These are phyloP conservation scores for Purpureocillium takamizusanense DNA, from an alignment of 2,329 filamentous ascomycete genomes.

Conservation along the genomic window DNA sequence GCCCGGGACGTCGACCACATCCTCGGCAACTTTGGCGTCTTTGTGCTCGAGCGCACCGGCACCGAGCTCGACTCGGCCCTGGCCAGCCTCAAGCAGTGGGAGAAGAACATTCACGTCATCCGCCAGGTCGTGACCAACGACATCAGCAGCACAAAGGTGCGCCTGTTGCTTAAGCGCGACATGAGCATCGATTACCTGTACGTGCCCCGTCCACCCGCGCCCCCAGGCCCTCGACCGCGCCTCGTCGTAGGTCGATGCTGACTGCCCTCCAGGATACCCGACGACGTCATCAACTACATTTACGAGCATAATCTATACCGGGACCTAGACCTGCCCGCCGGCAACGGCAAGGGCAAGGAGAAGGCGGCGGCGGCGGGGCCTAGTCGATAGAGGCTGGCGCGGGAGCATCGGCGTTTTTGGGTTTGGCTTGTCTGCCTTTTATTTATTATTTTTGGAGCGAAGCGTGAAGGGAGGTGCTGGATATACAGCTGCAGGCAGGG, in stretches of 20 bases:
- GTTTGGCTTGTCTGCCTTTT: no score
- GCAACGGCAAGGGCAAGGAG: constrained; percentile 16
- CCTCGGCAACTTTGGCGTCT: constrained; percentile 70
- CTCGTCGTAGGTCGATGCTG: constrained; percentile 1
- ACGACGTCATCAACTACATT: constrained; percentile 67
- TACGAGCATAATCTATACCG: constrained; percentile 57
- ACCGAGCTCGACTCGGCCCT: constrained; percentile 85
- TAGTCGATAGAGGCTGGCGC: no score
- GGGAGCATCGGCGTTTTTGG: no score
- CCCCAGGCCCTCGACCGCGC: not conserved
- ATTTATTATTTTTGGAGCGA: no score
- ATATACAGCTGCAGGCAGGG: no score
- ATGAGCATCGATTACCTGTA: constrained; percentile 68
- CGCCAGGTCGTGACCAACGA: constrained; percentile 69
- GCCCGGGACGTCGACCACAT: constrained; percentile 81
- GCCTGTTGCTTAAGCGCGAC: constrained; percentile 67
- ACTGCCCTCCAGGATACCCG: constrained; percentile 41
- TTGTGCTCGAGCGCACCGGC: constrained; percentile 80
- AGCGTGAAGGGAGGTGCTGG: no score
- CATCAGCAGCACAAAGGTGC: constrained; percentile 73
- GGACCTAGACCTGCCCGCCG: constrained; percentile 27
- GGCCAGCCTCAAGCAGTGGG: constrained; percentile 70
- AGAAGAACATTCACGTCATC: constrained; percentile 80
- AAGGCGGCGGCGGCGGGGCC: constrained; percentile 3
- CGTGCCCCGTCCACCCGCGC: constrained; percentile 5